Percentiles rank a stretch among this genome's conserved stretches.
Evolutionary conservation across 345 rosid genomes (phyloP).

Genomic region (Euphorbia tirucalli): DNA sequence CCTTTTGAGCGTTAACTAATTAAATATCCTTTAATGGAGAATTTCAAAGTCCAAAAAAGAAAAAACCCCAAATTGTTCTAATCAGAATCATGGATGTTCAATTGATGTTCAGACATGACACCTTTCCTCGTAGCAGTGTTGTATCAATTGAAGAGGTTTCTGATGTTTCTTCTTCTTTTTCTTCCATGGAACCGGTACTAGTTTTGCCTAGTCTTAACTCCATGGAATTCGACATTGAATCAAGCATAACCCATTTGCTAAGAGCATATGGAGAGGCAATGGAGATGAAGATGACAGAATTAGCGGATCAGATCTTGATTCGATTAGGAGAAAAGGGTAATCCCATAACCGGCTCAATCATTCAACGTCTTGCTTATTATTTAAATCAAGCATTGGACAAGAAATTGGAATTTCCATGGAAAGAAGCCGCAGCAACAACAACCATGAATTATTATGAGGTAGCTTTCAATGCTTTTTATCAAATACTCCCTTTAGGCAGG

Average conservation of each 20-base stretch:
- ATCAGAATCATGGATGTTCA: background rate
- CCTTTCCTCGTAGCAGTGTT: slow-evolving; percentile 6
- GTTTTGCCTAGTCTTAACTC: slow-evolving; percentile 19
- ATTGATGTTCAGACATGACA: slow-evolving; percentile 13
- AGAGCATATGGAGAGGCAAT: slow-evolving; percentile 48
- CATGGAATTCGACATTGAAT: slow-evolving; percentile 28
- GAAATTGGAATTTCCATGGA: slow-evolving; percentile 20
- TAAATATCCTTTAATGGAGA: slow-evolving; percentile 11
- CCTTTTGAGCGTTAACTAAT: background rate
- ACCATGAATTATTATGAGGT: slow-evolving; percentile 28
- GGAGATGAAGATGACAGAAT: slow-evolving; percentile 23
- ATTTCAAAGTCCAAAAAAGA: slow-evolving; percentile 15
- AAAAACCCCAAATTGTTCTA: background rate
- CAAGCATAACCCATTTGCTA: slow-evolving; percentile 33
- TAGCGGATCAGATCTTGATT: slow-evolving; percentile 25
- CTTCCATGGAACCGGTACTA: slow-evolving; percentile 9
- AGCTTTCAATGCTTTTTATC: slow-evolving; percentile 39
- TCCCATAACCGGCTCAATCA: slow-evolving; percentile 24
- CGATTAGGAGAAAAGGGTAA: slow-evolving; percentile 22
- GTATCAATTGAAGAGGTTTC: slow-evolving; percentile 22
- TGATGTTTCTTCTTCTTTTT: slow-evolving; percentile 22
- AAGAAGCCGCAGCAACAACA: slow-evolving; percentile 7
- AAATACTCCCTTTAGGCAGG: slow-evolving; percentile 37
- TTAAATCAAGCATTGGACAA: slow-evolving; percentile 30
- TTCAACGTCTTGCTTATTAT: slow-evolving; percentile 30